These are phyloP conservation scores for Tetracladium marchalianum DNA, from an alignment of 495 filamentous ascomycete genomes.

Conservation along the genomic window DNA sequence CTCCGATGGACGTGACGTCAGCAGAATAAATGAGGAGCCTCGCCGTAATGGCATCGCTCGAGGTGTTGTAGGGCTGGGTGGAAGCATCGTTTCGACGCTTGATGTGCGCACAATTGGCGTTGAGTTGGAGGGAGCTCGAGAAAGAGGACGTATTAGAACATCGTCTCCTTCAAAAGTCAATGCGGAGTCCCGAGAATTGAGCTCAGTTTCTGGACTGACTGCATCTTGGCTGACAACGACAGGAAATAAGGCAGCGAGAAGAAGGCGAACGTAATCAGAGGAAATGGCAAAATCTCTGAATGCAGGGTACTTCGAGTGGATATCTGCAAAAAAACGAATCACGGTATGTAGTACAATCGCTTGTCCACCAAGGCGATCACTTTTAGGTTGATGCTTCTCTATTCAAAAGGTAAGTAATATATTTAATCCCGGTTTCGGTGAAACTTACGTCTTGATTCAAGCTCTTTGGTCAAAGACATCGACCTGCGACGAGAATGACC, in stretches of 20 bases:
- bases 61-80: conserved; percentile 25
- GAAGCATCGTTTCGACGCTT: conserved; percentile 43
- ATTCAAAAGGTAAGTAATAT: background rate
- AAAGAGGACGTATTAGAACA: conserved; percentile 68
- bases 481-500: conserved; percentile 18
- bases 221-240: conserved; percentile 75
- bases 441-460: conserved; percentile 39
- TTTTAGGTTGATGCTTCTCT: conserved; percentile 24
- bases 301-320: conserved; percentile 58
- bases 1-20: conserved; percentile 57
- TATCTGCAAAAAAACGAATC: conserved; percentile 66
- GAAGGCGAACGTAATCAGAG: conserved; percentile 67
- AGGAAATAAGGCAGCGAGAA: conserved; percentile 74
- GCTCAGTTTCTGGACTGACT: conserved; percentile 70
- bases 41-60: conserved; percentile 53
- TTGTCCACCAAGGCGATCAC: conserved; percentile 39
- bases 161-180: conserved; percentile 81
- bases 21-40: conserved; percentile 81
- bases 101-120: conserved; percentile 65
- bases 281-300: conserved; percentile 74
- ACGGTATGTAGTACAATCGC: conserved; percentile 57
- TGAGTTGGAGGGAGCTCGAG: conserved; percentile 34
- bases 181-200: conserved; percentile 65
- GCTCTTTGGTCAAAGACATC: conserved; percentile 32
- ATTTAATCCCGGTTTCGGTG: background rate